Evolutionary conservation across 164 flowering plant species (phyloP).

Genomic region (Berberis thunbergii): DNA sequence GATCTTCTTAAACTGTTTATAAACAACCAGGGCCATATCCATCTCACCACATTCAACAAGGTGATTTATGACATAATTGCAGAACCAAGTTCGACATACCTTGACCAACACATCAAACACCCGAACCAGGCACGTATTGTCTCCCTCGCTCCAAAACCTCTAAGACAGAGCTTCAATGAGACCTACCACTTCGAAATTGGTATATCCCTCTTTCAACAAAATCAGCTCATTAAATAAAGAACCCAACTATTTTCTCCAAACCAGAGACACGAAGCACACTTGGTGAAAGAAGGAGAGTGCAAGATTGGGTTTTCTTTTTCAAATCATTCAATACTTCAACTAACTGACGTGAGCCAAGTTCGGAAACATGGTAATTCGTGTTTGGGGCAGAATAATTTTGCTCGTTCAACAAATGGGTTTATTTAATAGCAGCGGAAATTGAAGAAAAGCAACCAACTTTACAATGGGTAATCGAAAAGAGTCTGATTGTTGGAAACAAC

Average conservation of each 20-base stretch:
- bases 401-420: constrained; percentile 2
- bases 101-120: constrained; percentile 46
- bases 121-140: constrained; percentile 8
- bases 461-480: constrained; percentile 2
- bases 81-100: constrained; percentile 35
- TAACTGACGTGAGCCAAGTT: constrained; percentile 24
- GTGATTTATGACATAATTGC: constrained; percentile 52
- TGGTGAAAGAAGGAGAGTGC: constrained; percentile 43
- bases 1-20: constrained; percentile 35
- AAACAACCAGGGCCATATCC: constrained; percentile 36
- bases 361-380: background rate
- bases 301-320: constrained; percentile 30
- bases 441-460: constrained; percentile 9
- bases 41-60: constrained; percentile 37
- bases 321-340: constrained; percentile 26
- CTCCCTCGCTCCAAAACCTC: constrained; percentile 14
- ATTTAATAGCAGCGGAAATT: constrained; percentile 4
- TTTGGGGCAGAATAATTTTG: background rate
- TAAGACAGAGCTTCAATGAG: constrained; percentile 34
- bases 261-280: constrained; percentile 27
- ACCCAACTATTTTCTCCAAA: constrained; percentile 27
- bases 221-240: constrained; percentile 48
- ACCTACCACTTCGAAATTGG: constrained; percentile 26
- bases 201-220: constrained; percentile 12
- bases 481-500: constrained; percentile 16